Percentiles rank a stretch among this genome's conserved stretches.
Conservation (phyloP, 108 stramenopile species). For the Schizochytrium sp. region DNA sequence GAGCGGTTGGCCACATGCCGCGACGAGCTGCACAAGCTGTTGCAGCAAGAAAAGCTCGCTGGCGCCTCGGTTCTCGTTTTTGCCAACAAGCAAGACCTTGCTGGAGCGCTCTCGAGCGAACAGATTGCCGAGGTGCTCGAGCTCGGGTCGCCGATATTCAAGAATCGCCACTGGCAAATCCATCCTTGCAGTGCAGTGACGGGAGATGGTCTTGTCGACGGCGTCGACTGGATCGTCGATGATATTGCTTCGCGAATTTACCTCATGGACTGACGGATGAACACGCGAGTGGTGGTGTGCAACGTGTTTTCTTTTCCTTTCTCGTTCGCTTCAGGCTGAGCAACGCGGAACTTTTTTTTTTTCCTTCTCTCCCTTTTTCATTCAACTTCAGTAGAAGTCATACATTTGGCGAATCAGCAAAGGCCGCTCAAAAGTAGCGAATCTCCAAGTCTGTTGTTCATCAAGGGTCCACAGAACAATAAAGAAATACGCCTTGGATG, state of each 20-base stretch:
- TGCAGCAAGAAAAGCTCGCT: constrained; percentile 90
- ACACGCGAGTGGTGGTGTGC: neutral
- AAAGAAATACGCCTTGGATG: no score
- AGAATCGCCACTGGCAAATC: constrained; percentile 78
- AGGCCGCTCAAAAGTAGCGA: no score
- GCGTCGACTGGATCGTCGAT: constrained; percentile 90
- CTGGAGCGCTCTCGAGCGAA: constrained; percentile 63
- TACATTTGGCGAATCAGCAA: no score
- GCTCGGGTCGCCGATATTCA: constrained; percentile 52
- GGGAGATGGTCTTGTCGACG: constrained; percentile 76
- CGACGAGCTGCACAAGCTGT: constrained; percentile 65
- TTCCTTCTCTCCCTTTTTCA: no score
- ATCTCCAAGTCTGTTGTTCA: no score
- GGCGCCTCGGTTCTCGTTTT: constrained; percentile 90
- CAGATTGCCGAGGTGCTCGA: constrained; percentile 70
- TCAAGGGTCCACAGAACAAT: no score
- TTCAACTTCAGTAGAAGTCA: no score
- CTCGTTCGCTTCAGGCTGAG: no score
- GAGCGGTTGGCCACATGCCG: constrained; percentile 70
- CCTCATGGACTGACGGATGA: constrained; percentile 35
- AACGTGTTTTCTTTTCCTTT: no score
- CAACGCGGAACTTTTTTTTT: no score
- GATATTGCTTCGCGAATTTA: constrained; percentile 89
- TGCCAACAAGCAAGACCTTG: constrained; percentile 96
- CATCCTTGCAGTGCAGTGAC: constrained; percentile 83